Conservation (phyloP, 345 rosid genomes). For the Microthlaspi erraticum region DNA sequence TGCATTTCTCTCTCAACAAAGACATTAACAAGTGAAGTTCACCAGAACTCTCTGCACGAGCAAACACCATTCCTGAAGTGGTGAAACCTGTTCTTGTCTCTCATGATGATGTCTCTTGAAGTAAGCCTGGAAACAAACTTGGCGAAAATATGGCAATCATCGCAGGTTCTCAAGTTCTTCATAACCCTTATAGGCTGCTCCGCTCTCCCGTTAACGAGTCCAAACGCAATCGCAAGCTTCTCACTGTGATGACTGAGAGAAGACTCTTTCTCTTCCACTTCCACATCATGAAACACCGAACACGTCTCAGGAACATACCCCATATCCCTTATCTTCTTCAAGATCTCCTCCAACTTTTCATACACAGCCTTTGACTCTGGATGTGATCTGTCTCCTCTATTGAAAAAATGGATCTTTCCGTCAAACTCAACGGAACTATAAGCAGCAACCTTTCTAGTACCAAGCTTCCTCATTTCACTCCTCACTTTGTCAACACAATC, state of each 20-base stretch:
- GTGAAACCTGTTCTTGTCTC: slow-evolving; percentile 75
- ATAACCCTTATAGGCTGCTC: slow-evolving; percentile 53
- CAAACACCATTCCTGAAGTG: slow-evolving; percentile 61
- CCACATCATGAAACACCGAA: slow-evolving; percentile 63
- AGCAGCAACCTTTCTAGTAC: slow-evolving; percentile 56
- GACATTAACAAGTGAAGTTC: slow-evolving; percentile 34
- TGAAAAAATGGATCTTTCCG: slow-evolving; percentile 56
- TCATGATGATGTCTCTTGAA: slow-evolving; percentile 59
- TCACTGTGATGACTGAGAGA: slow-evolving; percentile 62
- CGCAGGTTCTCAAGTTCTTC: slow-evolving; percentile 73
- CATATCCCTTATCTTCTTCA: slow-evolving; percentile 50
- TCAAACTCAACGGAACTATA: slow-evolving; percentile 61
- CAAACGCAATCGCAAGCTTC: slow-evolving; percentile 66
- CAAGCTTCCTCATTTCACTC: slow-evolving; percentile 51
- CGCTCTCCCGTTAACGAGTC: slow-evolving; percentile 47
- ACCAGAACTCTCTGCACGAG: slow-evolving; percentile 79
- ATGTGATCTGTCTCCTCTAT: slow-evolving; percentile 63
- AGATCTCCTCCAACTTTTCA: slow-evolving; percentile 51
- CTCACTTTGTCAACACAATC: slow-evolving; percentile 55
- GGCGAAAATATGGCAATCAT: slow-evolving; percentile 71
- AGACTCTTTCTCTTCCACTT: slow-evolving; percentile 66
- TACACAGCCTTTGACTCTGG: slow-evolving; percentile 53
- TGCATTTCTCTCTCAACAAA: slow-evolving; percentile 26
- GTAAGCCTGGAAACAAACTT: slow-evolving; percentile 60
- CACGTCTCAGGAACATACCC: slow-evolving; percentile 62